These are phyloP conservation scores for Quercus mongolica DNA, from an alignment of 306 rosid species.

Conservation along the genomic window DNA sequence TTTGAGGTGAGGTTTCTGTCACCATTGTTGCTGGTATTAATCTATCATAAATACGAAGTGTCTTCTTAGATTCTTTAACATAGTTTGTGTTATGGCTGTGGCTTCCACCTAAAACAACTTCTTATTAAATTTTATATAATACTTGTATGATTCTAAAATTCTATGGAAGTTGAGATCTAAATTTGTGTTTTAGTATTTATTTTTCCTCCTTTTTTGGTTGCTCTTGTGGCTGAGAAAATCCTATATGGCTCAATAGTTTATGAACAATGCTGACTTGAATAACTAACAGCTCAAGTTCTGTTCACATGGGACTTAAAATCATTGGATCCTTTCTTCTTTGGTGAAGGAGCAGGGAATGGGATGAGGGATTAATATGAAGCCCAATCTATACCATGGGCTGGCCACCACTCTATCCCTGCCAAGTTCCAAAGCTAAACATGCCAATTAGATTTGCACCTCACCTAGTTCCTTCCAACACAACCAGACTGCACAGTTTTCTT, in stretches of 20 bases:
- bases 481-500: not conserved
- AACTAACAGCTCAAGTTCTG: not conserved
- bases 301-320: too few species aligned
- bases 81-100: not conserved
- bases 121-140: not conserved
- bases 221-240: too few species aligned
- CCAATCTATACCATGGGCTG: too few species aligned
- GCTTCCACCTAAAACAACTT: not conserved
- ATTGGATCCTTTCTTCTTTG: too few species aligned
- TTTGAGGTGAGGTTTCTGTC: slow-evolving; percentile 20
- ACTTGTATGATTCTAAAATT: not conserved
- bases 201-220: too few species aligned
- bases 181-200: too few species aligned
- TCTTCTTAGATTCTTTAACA: not conserved
- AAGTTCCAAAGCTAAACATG: too few species aligned
- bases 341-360: too few species aligned
- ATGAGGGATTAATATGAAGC: too few species aligned
- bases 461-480: not conserved
- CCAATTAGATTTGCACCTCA: too few species aligned
- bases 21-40: not conserved
- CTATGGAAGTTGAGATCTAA: too few species aligned
- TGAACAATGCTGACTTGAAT: not conserved
- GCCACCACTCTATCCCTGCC: too few species aligned
- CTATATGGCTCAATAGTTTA: not conserved
- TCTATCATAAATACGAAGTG: not conserved